Evolutionary conservation across 1,139 yeast species (phyloP).

Genomic region (Debaryomyces udenii): DNA sequence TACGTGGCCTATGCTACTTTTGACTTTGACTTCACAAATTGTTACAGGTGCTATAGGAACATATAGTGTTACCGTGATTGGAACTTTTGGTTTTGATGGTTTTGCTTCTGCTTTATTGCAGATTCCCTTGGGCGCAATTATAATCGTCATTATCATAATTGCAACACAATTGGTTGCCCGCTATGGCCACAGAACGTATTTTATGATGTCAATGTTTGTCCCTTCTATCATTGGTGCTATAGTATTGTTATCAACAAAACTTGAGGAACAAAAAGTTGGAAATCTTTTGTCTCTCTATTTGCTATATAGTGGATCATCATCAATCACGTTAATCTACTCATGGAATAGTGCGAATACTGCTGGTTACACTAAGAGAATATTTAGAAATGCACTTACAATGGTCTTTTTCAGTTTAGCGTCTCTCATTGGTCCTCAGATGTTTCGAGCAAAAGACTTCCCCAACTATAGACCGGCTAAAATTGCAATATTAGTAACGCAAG

Average conservation of each 20-base stretch:
- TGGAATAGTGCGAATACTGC: constrained; percentile 42
- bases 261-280: constrained; percentile 28
- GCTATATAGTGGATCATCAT: constrained; percentile 39
- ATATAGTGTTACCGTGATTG: constrained; percentile 43
- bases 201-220: constrained; percentile 34
- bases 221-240: constrained; percentile 43
- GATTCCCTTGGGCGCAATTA: constrained; percentile 42
- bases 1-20: constrained; percentile 40
- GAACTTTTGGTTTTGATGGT: constrained; percentile 37
- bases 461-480: constrained; percentile 41
- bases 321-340: constrained; percentile 36
- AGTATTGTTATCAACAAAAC: constrained; percentile 28
- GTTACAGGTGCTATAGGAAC: constrained; percentile 46
- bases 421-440: constrained; percentile 44
- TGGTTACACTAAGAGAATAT: constrained; percentile 37
- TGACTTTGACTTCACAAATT: constrained; percentile 39
- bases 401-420: constrained; percentile 39
- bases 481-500: constrained; percentile 34
- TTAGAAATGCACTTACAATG: constrained; percentile 35
- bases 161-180: constrained; percentile 36
- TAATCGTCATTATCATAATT: constrained; percentile 34
- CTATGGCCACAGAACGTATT: constrained; percentile 29
- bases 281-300: constrained; percentile 41
- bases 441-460: constrained; percentile 31
- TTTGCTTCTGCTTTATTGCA: constrained; percentile 42